Evolutionary conservation across 805 yeast genomes (phyloP), one percentile per base, ranked within the genome.

Genomic region (Zygoascus biomembranicola): DNA sequence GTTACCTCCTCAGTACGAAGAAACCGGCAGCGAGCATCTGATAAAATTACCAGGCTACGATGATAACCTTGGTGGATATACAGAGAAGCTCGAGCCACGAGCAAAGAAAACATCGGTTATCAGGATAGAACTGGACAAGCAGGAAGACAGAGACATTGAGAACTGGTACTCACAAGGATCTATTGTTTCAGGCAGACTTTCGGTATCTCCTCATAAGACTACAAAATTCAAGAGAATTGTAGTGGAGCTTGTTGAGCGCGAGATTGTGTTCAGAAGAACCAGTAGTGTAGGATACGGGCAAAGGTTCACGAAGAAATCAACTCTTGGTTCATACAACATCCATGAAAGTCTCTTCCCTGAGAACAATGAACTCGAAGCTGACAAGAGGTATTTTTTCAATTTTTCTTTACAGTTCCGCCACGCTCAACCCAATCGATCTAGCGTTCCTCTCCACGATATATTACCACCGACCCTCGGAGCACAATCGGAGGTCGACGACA

Each of bases 391-490:
- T 32, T 26, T 18, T 13, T 46, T 32, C 26, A 28, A 46, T 32
- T 46, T 46, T 32, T 16, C 37, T 26, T 32, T 46, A 28, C 49
- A 46, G 26, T 44, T 44, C 19, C 47, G 31, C 6, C 47, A 44
- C 32, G 32, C 23, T 9, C 32, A 18, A 20, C 47, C 47, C 2
- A 19, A 13, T 18, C 11, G 44, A 18, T 11, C 44, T 10, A 13
- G 8, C 16, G 32, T 20, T 8, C 18, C 32, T 44, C 32, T 26
- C 10, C 59, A 56, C 14, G 32, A 23, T 3, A 2, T 19, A 1
- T 48, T 53, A 26, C 59, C 59, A 8, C 49, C 59, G 5, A 53
- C 59, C 3, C 16, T 56, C 1, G 59, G 58, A 6, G 28, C 53
- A 1, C 41, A 46, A 18, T 47, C 54, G 5, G 48, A 48, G 2